These are phyloP conservation scores for Cordyceps militaris DNA, from an alignment of 2,329 filamentous ascomycete species.

Conservation along the genomic window DNA sequence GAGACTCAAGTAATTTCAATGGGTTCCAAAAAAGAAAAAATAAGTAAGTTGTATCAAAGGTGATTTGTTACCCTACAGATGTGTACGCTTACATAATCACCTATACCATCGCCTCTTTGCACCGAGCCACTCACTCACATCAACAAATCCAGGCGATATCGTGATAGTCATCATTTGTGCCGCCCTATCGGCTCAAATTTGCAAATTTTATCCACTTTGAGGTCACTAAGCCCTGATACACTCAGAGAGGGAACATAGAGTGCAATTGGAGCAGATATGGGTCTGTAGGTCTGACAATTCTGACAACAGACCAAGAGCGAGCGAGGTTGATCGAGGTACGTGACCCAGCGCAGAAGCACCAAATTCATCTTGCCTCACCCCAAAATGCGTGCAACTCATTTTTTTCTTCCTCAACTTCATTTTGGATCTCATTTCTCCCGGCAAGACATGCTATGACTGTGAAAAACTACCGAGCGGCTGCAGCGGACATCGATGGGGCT, in stretches of 20 bases:
- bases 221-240: background rate
- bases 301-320: background rate
- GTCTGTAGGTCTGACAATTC: background rate
- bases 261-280: background rate
- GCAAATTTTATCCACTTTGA: background rate
- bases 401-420: background rate
- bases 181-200: background rate
- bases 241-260: background rate
- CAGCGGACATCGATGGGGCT: background rate
- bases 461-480: background rate
- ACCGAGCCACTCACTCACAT: slow-evolving; percentile 1
- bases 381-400: background rate
- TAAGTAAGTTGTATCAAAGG: too few relatives aligned
- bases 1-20: too few relatives aligned
- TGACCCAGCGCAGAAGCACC: background rate
- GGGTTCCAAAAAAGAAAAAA: too few relatives aligned
- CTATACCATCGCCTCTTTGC: background rate
- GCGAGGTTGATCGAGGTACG: slow-evolving; percentile 5
- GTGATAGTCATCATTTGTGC: background rate
- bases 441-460: background rate
- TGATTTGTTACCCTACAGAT: background rate
- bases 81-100: background rate
- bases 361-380: background rate
- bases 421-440: background rate
- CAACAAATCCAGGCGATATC: background rate